Percentiles rank a stretch among this genome's conserved stretches.
Conservation (phyloP, 768 basidiomycete species). For the Candolleomyces aberdarensis region DNA sequence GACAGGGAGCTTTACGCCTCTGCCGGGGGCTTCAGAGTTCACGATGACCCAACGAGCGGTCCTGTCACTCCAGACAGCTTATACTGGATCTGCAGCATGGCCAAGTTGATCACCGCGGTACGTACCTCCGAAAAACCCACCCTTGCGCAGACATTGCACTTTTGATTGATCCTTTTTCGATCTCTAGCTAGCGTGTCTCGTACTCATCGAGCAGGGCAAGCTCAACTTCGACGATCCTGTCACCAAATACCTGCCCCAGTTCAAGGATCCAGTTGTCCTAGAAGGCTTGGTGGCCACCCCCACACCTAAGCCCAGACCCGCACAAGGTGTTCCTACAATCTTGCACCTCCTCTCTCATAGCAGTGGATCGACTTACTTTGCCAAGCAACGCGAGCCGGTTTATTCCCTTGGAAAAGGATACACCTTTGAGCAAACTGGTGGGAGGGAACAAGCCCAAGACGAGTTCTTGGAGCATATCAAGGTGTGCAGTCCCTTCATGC, state of each 20-base stretch:
- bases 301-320: constrained; percentile 15
- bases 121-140: neutral
- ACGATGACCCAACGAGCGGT: constrained; percentile 23
- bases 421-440: constrained; percentile 12
- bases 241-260: constrained; percentile 24
- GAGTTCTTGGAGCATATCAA: constrained; percentile 22
- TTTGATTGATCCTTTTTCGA: neutral
- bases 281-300: constrained; percentile 11
- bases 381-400: neutral
- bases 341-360: constrained; percentile 25
- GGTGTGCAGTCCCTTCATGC: constrained; percentile 8
- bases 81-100: constrained; percentile 33
- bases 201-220: constrained; percentile 31
- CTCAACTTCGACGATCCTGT: constrained; percentile 27
- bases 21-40: constrained; percentile 19
- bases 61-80: constrained; percentile 21
- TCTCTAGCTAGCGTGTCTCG: constrained; percentile 27
- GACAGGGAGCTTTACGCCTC: constrained; percentile 24
- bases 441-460: constrained; percentile 10
- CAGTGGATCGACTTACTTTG: constrained; percentile 24
- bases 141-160: no score
- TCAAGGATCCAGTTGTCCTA: constrained; percentile 24
- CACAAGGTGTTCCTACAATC: constrained; percentile 17
- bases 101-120: constrained; percentile 27
- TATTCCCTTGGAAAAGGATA: constrained; percentile 9